Evolutionary conservation across 2,329 filamentous ascomycete genomes (phyloP).

Genomic region (Macrophomina tecta): DNA sequence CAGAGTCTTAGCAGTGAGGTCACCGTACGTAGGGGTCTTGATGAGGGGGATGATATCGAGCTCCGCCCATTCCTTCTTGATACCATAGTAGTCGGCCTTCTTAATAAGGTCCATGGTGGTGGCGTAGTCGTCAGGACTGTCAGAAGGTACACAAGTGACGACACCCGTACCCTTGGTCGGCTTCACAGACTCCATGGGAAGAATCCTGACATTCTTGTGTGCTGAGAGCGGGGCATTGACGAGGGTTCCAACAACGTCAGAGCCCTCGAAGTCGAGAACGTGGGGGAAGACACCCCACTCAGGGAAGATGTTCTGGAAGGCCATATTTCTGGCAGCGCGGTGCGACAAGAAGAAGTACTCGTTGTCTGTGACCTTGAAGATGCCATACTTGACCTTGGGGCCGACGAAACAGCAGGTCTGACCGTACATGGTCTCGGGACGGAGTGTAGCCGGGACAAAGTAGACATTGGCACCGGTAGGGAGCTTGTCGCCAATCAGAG

Average conservation of each 20-base stretch:
- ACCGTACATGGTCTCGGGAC: conserved; percentile 98
- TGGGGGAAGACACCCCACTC: conserved; percentile 77
- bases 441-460: conserved; percentile 88
- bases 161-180: conserved; percentile 95
- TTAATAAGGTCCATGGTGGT: conserved; percentile 87
- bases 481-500: conserved; percentile 76
- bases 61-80: conserved; percentile 95
- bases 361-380: conserved; percentile 72
- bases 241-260: conserved; percentile 84
- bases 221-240: conserved; percentile 84
- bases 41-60: conserved; percentile 83
- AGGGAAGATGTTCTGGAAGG: conserved; percentile 86
- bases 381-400: conserved; percentile 84
- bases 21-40: conserved; percentile 80
- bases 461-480: conserved; percentile 81
- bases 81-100: conserved; percentile 95
- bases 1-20: conserved; percentile 80
- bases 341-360: conserved; percentile 87
- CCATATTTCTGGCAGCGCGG: conserved; percentile 90
- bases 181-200: conserved; percentile 94
- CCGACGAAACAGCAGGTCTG: conserved; percentile 96
- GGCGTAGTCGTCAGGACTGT: conserved; percentile 94
- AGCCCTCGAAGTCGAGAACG: conserved; percentile 75
- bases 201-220: conserved; percentile 82
- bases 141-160: conserved; percentile 92